Conservation (phyloP, 768 basidiomycete species). For the Lentinus tigrinus region DNA sequence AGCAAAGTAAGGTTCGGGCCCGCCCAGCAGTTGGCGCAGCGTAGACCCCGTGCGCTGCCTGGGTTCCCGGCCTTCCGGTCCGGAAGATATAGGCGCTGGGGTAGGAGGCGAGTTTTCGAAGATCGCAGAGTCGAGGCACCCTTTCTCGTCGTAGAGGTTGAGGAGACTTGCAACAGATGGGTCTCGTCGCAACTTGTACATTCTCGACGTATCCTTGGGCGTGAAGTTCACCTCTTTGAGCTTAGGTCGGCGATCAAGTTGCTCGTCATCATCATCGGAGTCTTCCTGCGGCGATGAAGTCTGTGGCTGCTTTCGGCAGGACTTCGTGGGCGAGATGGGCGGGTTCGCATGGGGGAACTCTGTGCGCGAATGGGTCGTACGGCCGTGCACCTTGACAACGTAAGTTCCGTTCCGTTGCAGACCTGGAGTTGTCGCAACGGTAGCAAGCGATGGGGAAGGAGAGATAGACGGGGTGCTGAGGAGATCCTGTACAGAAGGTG, state of each 20-base stretch:
- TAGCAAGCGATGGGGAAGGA: constrained; percentile 13
- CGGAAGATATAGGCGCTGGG: constrained; percentile 19
- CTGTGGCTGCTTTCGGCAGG: constrained; percentile 17
- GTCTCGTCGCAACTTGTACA: constrained; percentile 64
- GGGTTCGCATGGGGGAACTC: constrained; percentile 67
- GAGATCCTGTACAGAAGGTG: constrained; percentile 23
- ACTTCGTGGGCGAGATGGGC: constrained; percentile 25
- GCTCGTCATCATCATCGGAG: constrained; percentile 19
- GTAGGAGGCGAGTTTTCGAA: constrained; percentile 63
- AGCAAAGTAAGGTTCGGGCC: constrained; percentile 32
- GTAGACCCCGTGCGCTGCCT: constrained; percentile 68
- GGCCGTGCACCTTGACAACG: constrained; percentile 68
- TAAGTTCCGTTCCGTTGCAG: constrained; percentile 58
- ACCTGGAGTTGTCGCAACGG: constrained; percentile 39
- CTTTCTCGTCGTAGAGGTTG: constrained; percentile 72
- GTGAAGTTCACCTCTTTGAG: constrained; percentile 37
- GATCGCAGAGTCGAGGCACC: constrained; percentile 54
- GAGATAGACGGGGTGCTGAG: constrained; percentile 6
- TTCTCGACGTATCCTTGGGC: constrained; percentile 48
- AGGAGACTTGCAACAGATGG: constrained; percentile 78
- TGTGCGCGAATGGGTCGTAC: constrained; percentile 57
- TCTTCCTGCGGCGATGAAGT: constrained; percentile 24
- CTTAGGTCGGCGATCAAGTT: constrained; percentile 14
- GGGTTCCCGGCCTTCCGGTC: constrained; percentile 46
- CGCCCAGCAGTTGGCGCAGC: constrained; percentile 68